A percentile compares a stretch with the other conserved stretches of the same genome.
phyloP scores from a whole-genome alignment of 805 yeast species.

The Kregervanrija delftensis region DNA sequence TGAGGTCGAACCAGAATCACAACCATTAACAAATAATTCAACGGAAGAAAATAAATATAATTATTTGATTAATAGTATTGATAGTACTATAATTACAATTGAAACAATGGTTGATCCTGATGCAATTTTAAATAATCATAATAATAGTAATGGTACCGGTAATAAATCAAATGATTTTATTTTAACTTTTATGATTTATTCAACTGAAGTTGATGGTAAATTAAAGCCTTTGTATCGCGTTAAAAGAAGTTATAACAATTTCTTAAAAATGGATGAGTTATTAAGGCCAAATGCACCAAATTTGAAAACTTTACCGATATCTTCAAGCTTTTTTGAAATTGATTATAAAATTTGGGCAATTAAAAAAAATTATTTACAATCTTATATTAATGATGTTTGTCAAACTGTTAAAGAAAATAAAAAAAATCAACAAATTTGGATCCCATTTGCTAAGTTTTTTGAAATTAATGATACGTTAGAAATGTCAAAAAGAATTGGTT shows the following conservation, averaged over 20 bases:
- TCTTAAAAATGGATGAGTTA: constrained; percentile 54
- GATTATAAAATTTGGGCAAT: constrained; percentile 29
- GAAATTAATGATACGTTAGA: constrained; percentile 22
- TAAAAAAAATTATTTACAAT: constrained; percentile 24
- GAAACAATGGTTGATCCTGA: constrained; percentile 25
- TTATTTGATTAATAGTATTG: constrained; percentile 23
- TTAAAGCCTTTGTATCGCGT: constrained; percentile 58
- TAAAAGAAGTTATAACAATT: constrained; percentile 52
- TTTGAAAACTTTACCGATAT: constrained; percentile 21
- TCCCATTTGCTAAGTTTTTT: constrained; percentile 20
- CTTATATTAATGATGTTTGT: constrained; percentile 25
- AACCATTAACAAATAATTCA: background rate
- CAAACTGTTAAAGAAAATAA: constrained; percentile 15
- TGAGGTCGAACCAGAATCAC: background rate
- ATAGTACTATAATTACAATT: constrained; percentile 25
- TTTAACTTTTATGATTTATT: constrained; percentile 57
- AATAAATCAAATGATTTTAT: constrained; percentile 47
- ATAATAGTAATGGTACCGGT: background rate
- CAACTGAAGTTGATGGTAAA: constrained; percentile 49
- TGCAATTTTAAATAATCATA: constrained; percentile 19
- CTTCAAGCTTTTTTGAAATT: constrained; percentile 17
- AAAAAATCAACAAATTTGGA: constrained; percentile 19
- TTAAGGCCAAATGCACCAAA: constrained; percentile 38
- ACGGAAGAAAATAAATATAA: constrained; percentile 14
- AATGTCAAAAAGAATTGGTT: constrained; percentile 15